Evolutionary conservation across 164 flowering plant species (phyloP).

Genomic region (Vitis amurensis): DNA sequence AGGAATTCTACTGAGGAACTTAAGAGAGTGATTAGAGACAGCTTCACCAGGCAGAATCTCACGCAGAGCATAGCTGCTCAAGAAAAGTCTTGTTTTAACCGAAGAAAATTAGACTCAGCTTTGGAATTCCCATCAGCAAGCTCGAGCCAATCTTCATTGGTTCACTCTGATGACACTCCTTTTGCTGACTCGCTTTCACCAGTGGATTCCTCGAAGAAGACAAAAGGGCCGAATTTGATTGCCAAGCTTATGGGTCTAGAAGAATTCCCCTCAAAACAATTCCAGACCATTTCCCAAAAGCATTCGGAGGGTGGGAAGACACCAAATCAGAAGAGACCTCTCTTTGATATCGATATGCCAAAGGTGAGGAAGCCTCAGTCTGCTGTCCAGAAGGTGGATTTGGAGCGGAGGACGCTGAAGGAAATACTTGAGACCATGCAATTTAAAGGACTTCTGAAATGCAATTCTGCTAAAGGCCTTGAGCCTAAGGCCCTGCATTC

Average conservation of each 20-base stretch:
- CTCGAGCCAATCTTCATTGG: constrained; percentile 51
- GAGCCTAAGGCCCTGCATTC: constrained; percentile 10
- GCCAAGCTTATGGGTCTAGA: constrained; percentile 94
- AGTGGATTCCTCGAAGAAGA: constrained; percentile 26
- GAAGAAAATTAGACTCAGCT: constrained; percentile 24
- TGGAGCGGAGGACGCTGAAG: constrained; percentile 41
- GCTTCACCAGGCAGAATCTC: constrained; percentile 57
- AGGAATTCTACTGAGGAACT: constrained; percentile 54
- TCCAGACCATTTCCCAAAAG: constrained; percentile 14
- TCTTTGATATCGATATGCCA: constrained; percentile 49
- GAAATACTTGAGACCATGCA: constrained; percentile 59
- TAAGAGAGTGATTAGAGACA: constrained; percentile 42
- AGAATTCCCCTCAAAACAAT: constrained; percentile 41
- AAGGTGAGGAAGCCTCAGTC: constrained; percentile 37
- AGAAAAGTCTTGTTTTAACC: constrained; percentile 19
- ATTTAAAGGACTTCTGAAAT: constrained; percentile 49
- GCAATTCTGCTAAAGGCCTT: constrained; percentile 20
- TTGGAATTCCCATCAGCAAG: constrained; percentile 54
- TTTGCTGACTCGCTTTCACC: constrained; percentile 33
- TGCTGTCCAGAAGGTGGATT: constrained; percentile 17
- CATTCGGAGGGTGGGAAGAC: constrained; percentile 21
- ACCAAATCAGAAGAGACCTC: constrained; percentile 24
- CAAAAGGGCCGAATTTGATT: constrained; percentile 54
- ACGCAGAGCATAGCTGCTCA: constrained; percentile 23
- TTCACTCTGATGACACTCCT: constrained; percentile 23